Conservation (phyloP, 2,329 filamentous ascomycete species). For the Talaromyces sp. region DNA sequence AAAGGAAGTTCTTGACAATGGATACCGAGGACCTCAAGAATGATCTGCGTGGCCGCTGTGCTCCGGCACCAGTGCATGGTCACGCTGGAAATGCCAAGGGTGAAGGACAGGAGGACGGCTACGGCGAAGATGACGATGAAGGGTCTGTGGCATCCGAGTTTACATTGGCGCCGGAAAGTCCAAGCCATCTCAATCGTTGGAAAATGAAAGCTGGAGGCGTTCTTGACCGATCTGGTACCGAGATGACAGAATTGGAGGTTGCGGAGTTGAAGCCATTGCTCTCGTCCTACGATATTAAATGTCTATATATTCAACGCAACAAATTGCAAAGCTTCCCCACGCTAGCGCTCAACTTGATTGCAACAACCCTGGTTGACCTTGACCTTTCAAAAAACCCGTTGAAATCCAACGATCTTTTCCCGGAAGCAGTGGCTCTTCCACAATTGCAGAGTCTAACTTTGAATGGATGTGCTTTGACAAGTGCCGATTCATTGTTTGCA, state of each 20-base stretch:
- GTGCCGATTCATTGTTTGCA: constrained; percentile 59
- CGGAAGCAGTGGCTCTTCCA: constrained; percentile 62
- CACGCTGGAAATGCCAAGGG: neutral
- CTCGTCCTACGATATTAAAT: constrained; percentile 44
- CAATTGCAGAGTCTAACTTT: constrained; percentile 73
- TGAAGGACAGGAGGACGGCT: neutral
- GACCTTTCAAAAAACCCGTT: constrained; percentile 73
- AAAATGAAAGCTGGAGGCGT: constrained; percentile 40
- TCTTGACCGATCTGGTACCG: constrained; percentile 64
- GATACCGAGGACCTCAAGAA: constrained; percentile 75
- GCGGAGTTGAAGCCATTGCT: constrained; percentile 41
- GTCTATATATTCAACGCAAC: constrained; percentile 72
- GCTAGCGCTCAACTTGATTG: constrained; percentile 63
- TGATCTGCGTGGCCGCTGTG: constrained; percentile 60
- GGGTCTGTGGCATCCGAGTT: constrained; percentile 37
- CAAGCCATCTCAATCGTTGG: constrained; percentile 25
- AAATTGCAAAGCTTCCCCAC: constrained; percentile 64
- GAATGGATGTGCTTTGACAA: constrained; percentile 66
- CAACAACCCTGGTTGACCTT: constrained; percentile 63
- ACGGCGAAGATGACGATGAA: constrained; percentile 24
- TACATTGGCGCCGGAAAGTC: constrained; percentile 41
- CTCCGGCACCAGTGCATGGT: constrained; percentile 32
- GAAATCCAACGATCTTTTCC: constrained; percentile 59
- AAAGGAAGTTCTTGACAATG: constrained; percentile 80
- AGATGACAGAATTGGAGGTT: constrained; percentile 52